Conservation (phyloP, 441 rosid genomes). For the Kokia cookei region DNA sequence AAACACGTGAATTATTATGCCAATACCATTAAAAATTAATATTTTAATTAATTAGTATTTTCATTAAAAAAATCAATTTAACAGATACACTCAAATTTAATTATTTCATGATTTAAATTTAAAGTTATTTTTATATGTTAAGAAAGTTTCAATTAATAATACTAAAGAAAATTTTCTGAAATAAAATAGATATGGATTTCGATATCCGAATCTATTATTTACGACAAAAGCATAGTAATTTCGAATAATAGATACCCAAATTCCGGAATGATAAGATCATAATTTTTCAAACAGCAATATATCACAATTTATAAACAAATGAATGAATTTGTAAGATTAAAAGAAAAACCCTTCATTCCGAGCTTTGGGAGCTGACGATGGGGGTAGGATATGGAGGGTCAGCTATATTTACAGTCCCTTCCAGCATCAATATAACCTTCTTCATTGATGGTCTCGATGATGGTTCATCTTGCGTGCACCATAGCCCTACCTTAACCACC, state of each 20-base stretch:
- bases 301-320: not conserved
- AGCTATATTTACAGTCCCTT: constrained; percentile 27
- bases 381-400: constrained; percentile 18
- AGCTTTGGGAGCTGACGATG: not conserved
- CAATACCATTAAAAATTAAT: no score
- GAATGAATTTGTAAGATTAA: not conserved
- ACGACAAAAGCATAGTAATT: no score
- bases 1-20: no score
- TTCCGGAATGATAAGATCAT: not conserved
- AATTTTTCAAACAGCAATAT: not conserved
- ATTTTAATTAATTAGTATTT: no score
- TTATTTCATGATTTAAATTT: no score
- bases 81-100: rapidly evolving
- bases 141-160: no score
- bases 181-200: no score
- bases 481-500: constrained; percentile 15
- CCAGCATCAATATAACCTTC: constrained; percentile 33
- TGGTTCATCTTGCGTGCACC: constrained; percentile 31
- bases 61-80: no score
- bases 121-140: no score
- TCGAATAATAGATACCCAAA: no score
- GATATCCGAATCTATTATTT: no score
- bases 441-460: constrained; percentile 29
- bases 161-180: no score
- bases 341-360: not conserved